A percentile compares a stretch with the other conserved stretches of the same genome.
phyloP scores from a whole-genome alignment of 176 grass and related monocot species.

The Bothriochloa decipiens region DNA sequence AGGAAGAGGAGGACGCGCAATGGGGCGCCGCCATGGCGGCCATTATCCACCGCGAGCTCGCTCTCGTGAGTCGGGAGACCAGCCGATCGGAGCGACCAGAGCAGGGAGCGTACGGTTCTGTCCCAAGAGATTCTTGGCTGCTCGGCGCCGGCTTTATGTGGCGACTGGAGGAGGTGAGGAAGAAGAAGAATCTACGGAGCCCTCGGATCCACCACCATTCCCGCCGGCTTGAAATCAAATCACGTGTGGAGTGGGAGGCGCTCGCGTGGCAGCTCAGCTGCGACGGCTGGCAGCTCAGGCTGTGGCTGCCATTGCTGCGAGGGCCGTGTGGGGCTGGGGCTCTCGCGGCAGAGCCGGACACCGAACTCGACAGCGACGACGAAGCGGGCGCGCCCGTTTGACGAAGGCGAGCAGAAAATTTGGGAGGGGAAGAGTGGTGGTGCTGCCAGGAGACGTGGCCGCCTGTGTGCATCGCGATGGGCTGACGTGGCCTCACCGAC shows the following conservation, averaged over 20 bases:
- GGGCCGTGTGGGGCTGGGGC: neutral
- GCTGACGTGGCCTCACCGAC: neutral
- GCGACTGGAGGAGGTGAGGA: neutral
- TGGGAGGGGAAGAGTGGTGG: neutral
- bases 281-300: neutral
- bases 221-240: neutral
- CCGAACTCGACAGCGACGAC: neutral
- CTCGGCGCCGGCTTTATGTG: slow-evolving; percentile 4
- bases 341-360: neutral
- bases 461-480: slow-evolving; percentile 9
- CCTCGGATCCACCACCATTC: neutral
- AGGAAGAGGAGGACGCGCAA: slow-evolving; percentile 26
- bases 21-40: slow-evolving; percentile 24
- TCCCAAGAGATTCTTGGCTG: neutral
- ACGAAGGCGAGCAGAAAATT: neutral
- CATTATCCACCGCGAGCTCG: slow-evolving; percentile 14
- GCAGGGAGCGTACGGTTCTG: neutral
- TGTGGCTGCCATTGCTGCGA: slow-evolving; percentile 29
- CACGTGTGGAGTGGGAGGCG: neutral
- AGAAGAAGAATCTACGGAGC: slow-evolving; percentile 19
- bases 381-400: neutral
- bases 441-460: slow-evolving; percentile 23
- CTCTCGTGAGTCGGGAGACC: neutral
- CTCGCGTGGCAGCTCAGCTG: slow-evolving; percentile 24
- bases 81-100: neutral